Evolutionary conservation across 257 asterid species (phyloP), one percentile per base, ranked within the genome.

Genomic region (Nicotiana sylvestris): DNA sequence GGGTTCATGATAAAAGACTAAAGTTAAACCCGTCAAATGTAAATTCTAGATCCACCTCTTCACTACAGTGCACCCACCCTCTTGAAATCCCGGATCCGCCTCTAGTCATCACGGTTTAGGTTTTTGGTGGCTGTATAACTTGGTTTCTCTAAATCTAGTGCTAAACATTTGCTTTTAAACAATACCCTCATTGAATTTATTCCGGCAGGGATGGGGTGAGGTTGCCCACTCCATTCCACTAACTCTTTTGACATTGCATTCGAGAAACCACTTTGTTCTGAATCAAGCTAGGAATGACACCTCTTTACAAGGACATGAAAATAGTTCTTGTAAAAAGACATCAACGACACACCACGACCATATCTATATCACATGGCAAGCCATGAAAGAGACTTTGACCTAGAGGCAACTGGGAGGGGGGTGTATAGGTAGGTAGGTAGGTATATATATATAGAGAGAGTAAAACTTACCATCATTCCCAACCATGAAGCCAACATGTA

Each of bases 401-500:
- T 21, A 25, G 79, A 72, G 37, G 25, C 79, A 72, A 72, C 25
- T 72, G 79, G 61, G 1, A 6, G 2, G 9, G 4, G 9, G 11
- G 32, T 6, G 6, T 3, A 3, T 11, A 16, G 57, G 15, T 51
- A 51, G 18, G 5, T 6, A 13, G 32, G 10, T 61, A 61, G 66
- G 9, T 39, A 4, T 4, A 4, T 35, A 35, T 4, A 4, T 4
- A 35, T 51, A 64, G 25, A 27, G 81, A 56, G 12, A 60, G 66
- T 17, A 27, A 74, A 33, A 37, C 4, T n/a, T 89, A 96, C 99
- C 98, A 96, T 92, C 99, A 96, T 96, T 84, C 99, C 99, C 89
- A 96, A 86, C 99, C 99, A 96, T 66, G 99, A 91, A 77, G 99
- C 99, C 65, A 96, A 92, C 90, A 92, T 86, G 89, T 96, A 96